Evolutionary conservation across 2,329 filamentous ascomycete species (phyloP).

Genomic region (Colletotrichum nymphaeae): DNA sequence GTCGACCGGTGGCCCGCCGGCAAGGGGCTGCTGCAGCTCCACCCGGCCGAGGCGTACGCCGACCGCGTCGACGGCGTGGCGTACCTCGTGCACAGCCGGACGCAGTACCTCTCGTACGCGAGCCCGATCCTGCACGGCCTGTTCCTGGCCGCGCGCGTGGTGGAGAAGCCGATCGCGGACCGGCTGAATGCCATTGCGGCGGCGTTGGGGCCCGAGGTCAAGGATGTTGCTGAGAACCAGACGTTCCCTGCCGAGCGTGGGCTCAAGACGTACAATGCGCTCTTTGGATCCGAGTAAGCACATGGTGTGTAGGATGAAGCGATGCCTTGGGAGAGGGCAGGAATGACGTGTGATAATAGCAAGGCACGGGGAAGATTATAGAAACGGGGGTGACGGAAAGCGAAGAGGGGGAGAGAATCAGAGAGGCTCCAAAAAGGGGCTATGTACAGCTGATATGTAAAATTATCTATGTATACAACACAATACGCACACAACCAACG

Average conservation of each 20-base stretch:
- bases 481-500: constrained; percentile 15
- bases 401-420: background rate
- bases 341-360: background rate
- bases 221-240: constrained; percentile 41
- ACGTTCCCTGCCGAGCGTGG: constrained; percentile 20
- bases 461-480: constrained; percentile 36
- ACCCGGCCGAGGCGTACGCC: constrained; percentile 47
- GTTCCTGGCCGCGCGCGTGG: constrained; percentile 54
- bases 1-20: constrained; percentile 54
- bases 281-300: background rate
- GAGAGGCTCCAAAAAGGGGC: constrained; percentile 28
- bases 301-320: background rate
- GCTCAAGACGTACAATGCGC: constrained; percentile 39
- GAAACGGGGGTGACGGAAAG: background rate
- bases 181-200: constrained; percentile 54
- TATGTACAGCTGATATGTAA: constrained; percentile 38
- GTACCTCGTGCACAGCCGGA: constrained; percentile 47
- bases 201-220: constrained; percentile 50
- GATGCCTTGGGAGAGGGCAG: background rate
- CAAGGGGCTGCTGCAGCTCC: constrained; percentile 49
- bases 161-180: constrained; percentile 48
- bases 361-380: background rate
- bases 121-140: constrained; percentile 55
- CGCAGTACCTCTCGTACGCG: constrained; percentile 48
- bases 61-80: constrained; percentile 13